Evolutionary conservation across 163 green algal genomes (phyloP), one percentile per base, ranked within the genome.

Genomic region (Scenedesmus sp.): DNA sequence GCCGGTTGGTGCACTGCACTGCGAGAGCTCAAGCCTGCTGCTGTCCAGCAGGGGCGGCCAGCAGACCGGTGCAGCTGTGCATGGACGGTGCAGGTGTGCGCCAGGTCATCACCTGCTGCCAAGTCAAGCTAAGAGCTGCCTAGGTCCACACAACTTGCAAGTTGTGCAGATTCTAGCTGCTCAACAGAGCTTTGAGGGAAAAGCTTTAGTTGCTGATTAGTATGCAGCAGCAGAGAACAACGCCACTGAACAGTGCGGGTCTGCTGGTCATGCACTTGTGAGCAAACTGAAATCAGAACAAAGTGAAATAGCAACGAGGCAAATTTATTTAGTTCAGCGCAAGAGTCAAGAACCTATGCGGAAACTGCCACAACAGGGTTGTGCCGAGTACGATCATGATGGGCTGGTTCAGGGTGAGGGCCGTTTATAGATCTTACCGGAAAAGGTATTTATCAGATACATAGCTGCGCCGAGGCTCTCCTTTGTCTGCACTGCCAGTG

Each of bases 291-390:
- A 2, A 40, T 76, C 16, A 18, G 18, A 20, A 40, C 30, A 40
- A 37, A 15, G 2, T 18, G 6, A 9, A 33, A 76, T 1, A 40
- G 6, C 2, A 40, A 30, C 30, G 18, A 12, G 40, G 3, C 0
- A 16, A 40, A 37, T 4, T 16, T 40, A n/a, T n/a, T n/a, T n/a
- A n/a, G n/a, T n/a, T n/a, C n/a, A n/a, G n/a, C n/a, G n/a, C n/a
- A n/a, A n/a, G n/a, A n/a, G n/a, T n/a, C n/a, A n/a, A n/a, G n/a
- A n/a, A n/a, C 16, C 56, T 70, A 30, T 15, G 30, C 65, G 65
- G 24, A 76, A 76, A 76, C 65, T 76, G 65, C 65, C 65, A 76
- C 30, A 40, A 40, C 65, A 76, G 65, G 65, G 65, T 76, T 76
- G 59, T 72, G 59, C 59, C 15, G 59, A 33, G 33, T n/a, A n/a